Percentiles rank a stretch among this genome's conserved stretches.
Conservation (phyloP, 768 basidiomycete species). For the Peribolospora kevripleyi region DNA sequence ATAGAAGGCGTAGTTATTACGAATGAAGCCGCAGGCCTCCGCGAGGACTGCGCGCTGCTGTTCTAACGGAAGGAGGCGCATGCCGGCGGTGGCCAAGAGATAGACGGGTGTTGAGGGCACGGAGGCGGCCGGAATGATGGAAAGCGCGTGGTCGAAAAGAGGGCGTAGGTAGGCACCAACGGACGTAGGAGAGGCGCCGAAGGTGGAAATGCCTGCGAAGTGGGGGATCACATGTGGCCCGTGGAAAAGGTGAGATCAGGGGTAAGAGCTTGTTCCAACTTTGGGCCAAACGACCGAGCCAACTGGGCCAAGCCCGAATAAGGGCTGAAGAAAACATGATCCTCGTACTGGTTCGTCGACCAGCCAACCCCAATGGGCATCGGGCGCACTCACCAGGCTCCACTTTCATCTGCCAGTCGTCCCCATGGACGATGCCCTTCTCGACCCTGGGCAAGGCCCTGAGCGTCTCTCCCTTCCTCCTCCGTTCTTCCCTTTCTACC, state of each 20-base stretch:
- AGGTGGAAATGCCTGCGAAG: slow-evolving; percentile 56
- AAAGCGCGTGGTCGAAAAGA: slow-evolving; percentile 53
- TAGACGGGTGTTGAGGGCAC: slow-evolving; percentile 71
- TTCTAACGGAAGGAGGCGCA: slow-evolving; percentile 54
- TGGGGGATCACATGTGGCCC: too few species aligned
- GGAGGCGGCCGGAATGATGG: slow-evolving; percentile 63
- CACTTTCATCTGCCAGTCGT: slow-evolving; percentile 71
- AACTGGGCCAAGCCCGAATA: too few species aligned
- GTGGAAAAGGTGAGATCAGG: too few species aligned
- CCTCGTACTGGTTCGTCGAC: too few species aligned
- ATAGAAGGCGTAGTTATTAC: slow-evolving; percentile 48
- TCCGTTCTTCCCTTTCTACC: slow-evolving; percentile 30
- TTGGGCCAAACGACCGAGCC: too few species aligned
- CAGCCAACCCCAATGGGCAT: neutral
- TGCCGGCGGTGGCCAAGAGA: slow-evolving; percentile 85
- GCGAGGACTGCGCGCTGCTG: slow-evolving; percentile 50
- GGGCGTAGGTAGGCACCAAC: slow-evolving; percentile 59
- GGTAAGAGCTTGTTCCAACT: too few species aligned
- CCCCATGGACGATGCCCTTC: slow-evolving; percentile 58
- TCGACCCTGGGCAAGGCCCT: slow-evolving; percentile 57
- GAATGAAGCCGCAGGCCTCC: slow-evolving; percentile 52
- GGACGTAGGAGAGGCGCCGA: slow-evolving; percentile 39
- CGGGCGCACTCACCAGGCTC: slow-evolving; percentile 52
- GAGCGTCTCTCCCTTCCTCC: slow-evolving; percentile 25
- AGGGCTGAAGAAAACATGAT: too few species aligned